Conservation (phyloP, 2,329 filamentous ascomycete species). For the Colletotrichum incanum region DNA sequence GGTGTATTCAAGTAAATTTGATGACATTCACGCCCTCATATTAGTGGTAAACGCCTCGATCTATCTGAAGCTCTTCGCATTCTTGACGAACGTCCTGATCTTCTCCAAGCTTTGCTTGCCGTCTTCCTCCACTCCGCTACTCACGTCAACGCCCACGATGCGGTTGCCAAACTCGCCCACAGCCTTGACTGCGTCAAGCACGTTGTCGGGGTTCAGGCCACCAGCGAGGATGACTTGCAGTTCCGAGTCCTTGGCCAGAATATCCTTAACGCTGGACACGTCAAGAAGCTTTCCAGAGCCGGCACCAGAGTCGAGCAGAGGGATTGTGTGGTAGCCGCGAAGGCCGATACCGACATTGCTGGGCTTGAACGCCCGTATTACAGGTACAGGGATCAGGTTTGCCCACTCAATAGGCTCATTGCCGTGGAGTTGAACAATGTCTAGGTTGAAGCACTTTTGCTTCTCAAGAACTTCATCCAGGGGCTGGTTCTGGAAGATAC, state of each 20-base stretch:
- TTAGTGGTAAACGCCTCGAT: neutral
- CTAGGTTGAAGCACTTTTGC: constrained; percentile 82
- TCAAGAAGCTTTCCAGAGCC: constrained; percentile 88
- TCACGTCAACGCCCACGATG: constrained; percentile 90
- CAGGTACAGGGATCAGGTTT: constrained; percentile 88
- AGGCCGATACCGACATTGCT: constrained; percentile 79
- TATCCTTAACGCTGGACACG: constrained; percentile 75
- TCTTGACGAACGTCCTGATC: constrained; percentile 85
- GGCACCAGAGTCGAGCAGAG: constrained; percentile 88
- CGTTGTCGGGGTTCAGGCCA: constrained; percentile 85
- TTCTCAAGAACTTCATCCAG: constrained; percentile 86
- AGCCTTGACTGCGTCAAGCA: constrained; percentile 75
- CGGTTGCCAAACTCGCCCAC: constrained; percentile 72
- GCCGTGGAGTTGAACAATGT: constrained; percentile 94
- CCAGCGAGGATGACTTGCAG: constrained; percentile 87
- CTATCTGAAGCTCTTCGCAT: constrained; percentile 75
- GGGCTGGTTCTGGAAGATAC: constrained; percentile 94
- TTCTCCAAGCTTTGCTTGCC: constrained; percentile 86
- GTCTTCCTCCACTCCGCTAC: constrained; percentile 90
- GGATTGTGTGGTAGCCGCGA: constrained; percentile 86
- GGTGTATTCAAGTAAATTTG: neutral
- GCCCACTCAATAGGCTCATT: constrained; percentile 95
- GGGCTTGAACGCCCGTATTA: constrained; percentile 88
- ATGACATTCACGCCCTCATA: neutral
- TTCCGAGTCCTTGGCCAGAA: constrained; percentile 78